A percentile compares a stretch with the other conserved stretches of the same genome.
phyloP scores from a whole-genome alignment of 441 rosid species.

The Daphne laureola region DNA sequence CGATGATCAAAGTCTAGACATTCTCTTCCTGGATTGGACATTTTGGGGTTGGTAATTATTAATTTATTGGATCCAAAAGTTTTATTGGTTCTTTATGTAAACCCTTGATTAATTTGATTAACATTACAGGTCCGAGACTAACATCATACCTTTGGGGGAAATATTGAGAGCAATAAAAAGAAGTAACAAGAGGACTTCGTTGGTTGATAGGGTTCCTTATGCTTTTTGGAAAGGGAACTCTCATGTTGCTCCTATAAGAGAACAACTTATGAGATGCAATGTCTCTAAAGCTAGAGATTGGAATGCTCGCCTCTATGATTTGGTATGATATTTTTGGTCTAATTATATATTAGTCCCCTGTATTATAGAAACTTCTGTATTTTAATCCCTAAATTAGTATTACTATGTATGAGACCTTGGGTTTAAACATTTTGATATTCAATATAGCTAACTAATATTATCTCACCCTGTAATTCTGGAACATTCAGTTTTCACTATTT shows the following conservation, averaged over 20 bases:
- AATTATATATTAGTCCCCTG: too few relatives aligned
- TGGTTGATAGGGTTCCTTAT: constrained; percentile 1
- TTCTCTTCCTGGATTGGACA: constrained; percentile 60
- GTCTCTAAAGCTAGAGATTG: background rate
- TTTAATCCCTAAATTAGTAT: too few relatives aligned
- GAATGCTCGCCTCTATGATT: background rate
- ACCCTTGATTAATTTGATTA: too few relatives aligned
- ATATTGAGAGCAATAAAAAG: background rate
- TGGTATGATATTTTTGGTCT: too few relatives aligned
- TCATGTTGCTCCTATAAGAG: background rate
- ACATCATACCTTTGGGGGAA: background rate
- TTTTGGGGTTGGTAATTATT: constrained; percentile 61
- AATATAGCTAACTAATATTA: too few relatives aligned
- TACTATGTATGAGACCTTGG: too few relatives aligned
- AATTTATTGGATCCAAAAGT: too few relatives aligned
- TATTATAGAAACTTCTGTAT: too few relatives aligned
- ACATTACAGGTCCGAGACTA: background rate
- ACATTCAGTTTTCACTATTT: too few relatives aligned
- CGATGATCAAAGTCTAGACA: constrained; percentile 28
- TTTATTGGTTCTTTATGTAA: too few relatives aligned
- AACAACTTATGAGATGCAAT: constrained; percentile 5
- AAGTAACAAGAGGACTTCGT: background rate
- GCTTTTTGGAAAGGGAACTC: constrained; percentile 4
- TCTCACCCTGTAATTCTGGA: too few relatives aligned
- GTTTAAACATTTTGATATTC: too few relatives aligned